These are phyloP conservation scores for Apiospora sp. DNA, from an alignment of 2,329 filamentous ascomycete genomes.

Conservation along the genomic window DNA sequence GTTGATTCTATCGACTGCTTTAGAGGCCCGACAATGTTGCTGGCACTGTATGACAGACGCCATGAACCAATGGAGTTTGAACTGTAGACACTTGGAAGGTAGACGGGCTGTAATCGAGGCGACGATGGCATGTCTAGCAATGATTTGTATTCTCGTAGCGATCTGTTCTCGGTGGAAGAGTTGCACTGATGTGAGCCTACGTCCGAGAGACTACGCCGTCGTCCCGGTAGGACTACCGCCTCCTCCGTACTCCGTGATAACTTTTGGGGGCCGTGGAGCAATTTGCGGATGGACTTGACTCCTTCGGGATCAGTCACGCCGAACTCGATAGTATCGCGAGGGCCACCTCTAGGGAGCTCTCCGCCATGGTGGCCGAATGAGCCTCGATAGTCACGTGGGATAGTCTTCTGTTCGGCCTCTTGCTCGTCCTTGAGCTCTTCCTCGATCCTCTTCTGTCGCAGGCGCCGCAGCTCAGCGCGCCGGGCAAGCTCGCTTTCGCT, in stretches of 20 bases:
- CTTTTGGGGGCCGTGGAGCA: neutral
- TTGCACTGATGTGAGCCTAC: neutral
- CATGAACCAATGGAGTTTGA: slow-evolving; percentile 41
- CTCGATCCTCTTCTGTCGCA: slow-evolving; percentile 65
- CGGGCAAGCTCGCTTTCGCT: slow-evolving; percentile 62
- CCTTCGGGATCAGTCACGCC: slow-evolving; percentile 38
- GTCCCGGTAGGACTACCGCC: neutral
- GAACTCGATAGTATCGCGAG: slow-evolving; percentile 60
- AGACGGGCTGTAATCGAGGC: slow-evolving; percentile 34
- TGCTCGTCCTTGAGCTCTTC: slow-evolving; percentile 61
- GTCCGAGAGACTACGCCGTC: neutral
- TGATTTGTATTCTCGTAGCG: slow-evolving; percentile 24
- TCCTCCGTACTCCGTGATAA: neutral
- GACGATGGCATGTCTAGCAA: slow-evolving; percentile 34
- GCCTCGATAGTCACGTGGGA: too few relatives aligned
- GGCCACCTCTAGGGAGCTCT: slow-evolving; percentile 46
- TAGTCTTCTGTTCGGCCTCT: slow-evolving; percentile 40
- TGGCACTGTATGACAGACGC: slow-evolving; percentile 39
- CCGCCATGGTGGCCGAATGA: neutral
- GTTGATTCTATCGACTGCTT: slow-evolving; percentile 26
- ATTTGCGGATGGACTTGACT: neutral
- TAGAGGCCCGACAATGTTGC: slow-evolving; percentile 37
- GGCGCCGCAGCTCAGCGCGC: slow-evolving; percentile 62
- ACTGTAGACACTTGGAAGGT: slow-evolving; percentile 32
- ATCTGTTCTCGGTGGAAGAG: neutral